Percentiles rank a stretch among this genome's conserved stretches.
These are phyloP conservation scores for Hemerocallis citrina DNA, from an alignment of 106 monocot genomes.

Conservation along the genomic window DNA sequence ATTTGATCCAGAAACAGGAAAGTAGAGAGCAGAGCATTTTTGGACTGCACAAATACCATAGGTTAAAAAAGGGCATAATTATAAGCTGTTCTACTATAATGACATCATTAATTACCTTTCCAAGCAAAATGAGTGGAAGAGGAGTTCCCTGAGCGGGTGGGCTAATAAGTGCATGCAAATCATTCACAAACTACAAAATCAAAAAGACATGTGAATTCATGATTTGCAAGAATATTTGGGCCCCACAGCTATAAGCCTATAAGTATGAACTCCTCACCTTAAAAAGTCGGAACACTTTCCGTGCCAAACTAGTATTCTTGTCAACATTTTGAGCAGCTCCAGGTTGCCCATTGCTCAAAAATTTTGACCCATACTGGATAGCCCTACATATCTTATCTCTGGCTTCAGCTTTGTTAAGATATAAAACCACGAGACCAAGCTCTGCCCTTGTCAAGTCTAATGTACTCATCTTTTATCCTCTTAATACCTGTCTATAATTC, in stretches of 20 bases:
- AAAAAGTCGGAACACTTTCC: conserved; percentile 86
- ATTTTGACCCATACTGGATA: conserved; percentile 89
- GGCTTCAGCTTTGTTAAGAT: conserved; percentile 86
- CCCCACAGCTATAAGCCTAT: too few species aligned
- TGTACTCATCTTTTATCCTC: conserved; percentile 41
- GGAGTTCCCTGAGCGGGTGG: conserved; percentile 64
- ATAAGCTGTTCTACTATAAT: not conserved
- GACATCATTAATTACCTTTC: conserved; percentile 50
- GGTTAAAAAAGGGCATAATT: not conserved
- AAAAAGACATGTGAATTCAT: not conserved
- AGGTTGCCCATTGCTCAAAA: conserved; percentile 76
- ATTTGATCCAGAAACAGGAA: conserved; percentile 97
- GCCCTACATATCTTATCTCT: conserved; percentile 92
- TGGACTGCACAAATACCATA: conserved; percentile 41
- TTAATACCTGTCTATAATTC: too few species aligned
- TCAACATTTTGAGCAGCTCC: conserved; percentile 82
- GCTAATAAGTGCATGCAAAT: conserved; percentile 83
- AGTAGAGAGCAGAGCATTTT: conserved; percentile 86
- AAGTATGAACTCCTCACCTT: conserved; percentile 34
- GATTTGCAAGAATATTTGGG: not conserved
- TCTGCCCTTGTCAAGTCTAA: conserved; percentile 68
- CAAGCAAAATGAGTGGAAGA: conserved; percentile 68
- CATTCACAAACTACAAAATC: conserved; percentile 75
- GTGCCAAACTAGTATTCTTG: conserved; percentile 76
- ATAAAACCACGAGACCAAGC: conserved; percentile 66